A percentile compares a stretch with the other conserved stretches of the same genome.
These are phyloP conservation scores for Bertia moriformis DNA, from an alignment of 2,329 filamentous ascomycete genomes.

Conservation along the genomic window DNA sequence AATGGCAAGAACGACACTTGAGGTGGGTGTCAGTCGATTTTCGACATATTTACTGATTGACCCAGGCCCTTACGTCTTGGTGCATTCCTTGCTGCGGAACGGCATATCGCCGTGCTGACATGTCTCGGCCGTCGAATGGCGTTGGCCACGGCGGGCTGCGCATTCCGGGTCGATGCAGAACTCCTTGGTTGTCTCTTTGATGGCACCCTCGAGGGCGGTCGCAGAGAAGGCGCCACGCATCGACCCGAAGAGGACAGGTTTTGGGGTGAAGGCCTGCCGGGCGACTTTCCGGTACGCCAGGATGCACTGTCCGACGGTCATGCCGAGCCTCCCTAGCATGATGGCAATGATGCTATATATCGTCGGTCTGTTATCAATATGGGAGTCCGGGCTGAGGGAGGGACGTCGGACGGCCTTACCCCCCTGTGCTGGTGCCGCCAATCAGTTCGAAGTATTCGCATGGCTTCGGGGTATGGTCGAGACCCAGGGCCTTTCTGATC, in stretches of 20 bases:
- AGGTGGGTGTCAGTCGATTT: too few species aligned
- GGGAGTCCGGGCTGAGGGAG: too few species aligned
- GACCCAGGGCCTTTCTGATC: constrained; percentile 5
- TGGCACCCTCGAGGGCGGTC: constrained; percentile 9
- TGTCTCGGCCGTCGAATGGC: constrained; percentile 3
- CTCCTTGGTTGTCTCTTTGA: constrained; percentile 7
- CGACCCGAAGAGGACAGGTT: constrained; percentile 5
- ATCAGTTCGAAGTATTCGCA: constrained; percentile 13
- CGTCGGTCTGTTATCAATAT: too few species aligned
- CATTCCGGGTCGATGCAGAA: constrained; percentile 6
- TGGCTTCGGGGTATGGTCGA: constrained; percentile 8
- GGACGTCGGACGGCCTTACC: constrained; percentile 7
- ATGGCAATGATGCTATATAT: too few species aligned
- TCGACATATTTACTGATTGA: too few species aligned
- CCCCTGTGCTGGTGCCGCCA: constrained; percentile 14
- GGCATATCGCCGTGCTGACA: constrained; percentile 8
- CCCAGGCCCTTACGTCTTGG: too few species aligned
- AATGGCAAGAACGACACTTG: constrained; percentile 12
- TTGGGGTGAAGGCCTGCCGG: constrained; percentile 9
- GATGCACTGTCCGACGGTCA: constrained; percentile 11
- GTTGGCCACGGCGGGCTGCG: constrained; percentile 2
- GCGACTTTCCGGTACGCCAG: constrained; percentile 7
- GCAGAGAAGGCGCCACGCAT: constrained; percentile 10
- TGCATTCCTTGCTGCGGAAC: constrained; percentile 8
- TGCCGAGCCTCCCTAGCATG: constrained; percentile 12